Conservation (phyloP, 2,329 filamentous ascomycete species). For the Ophiostoma pallidulum region DNA sequence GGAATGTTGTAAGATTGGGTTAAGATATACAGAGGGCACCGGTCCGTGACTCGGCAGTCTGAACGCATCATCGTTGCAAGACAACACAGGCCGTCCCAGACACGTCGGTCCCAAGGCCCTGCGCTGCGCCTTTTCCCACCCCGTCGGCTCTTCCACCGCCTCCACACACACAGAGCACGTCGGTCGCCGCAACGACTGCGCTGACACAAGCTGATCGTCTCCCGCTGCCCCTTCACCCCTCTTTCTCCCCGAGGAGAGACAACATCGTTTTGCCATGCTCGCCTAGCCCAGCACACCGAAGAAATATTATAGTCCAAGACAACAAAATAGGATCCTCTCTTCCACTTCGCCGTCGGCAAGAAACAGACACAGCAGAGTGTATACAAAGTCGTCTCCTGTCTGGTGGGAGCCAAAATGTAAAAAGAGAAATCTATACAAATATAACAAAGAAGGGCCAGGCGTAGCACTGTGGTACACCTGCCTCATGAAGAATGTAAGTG, state of each 20-base stretch:
- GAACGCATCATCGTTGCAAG: too few relatives aligned
- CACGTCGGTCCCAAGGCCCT: too few relatives aligned
- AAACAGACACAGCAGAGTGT: too few relatives aligned
- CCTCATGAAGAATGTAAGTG: constrained; percentile 11
- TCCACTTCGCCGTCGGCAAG: neutral
- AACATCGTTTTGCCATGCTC: constrained; percentile 10
- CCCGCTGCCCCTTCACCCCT: neutral
- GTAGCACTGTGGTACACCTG: neutral
- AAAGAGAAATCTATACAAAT: constrained; percentile 14
- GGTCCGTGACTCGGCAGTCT: too few relatives aligned
- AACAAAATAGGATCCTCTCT: neutral
- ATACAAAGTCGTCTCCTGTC: neutral
- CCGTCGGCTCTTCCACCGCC: neutral
- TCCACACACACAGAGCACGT: neutral
- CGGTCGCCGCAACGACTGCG: neutral
- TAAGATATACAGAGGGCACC: neutral
- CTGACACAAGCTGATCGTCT: neutral
- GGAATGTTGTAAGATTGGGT: neutral
- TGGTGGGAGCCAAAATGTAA: constrained; percentile 2
- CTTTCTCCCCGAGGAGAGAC: neutral
- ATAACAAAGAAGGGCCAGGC: constrained; percentile 6
- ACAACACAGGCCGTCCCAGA: too few relatives aligned
- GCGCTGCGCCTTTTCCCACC: too few relatives aligned
- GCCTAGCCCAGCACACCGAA: constrained; percentile 8
- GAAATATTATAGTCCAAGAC: constrained; percentile 12